These are phyloP conservation scores for Flaveria sonorensis DNA, from an alignment of 129 eudicot genomes.

Conservation along the genomic window DNA sequence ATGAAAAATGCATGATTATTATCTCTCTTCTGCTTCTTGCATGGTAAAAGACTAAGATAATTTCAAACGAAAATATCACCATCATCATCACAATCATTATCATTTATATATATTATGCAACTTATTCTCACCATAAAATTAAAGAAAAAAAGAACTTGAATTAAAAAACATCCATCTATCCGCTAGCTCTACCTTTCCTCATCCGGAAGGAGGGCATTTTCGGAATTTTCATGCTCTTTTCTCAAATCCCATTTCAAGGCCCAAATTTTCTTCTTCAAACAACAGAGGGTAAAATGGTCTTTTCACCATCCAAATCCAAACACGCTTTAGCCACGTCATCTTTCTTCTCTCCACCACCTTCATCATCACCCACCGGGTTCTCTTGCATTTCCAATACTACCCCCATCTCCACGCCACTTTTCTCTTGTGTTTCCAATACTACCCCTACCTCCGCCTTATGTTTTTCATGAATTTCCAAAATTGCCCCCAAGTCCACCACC, in stretches of 20 bases:
- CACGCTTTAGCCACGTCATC: slow-evolving; percentile 21
- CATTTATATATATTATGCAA: not conserved
- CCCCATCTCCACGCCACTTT: slow-evolving; percentile 18
- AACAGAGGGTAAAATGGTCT: slow-evolving; percentile 12
- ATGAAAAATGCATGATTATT: not conserved
- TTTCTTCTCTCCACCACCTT: slow-evolving; percentile 20
- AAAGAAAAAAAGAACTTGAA: not conserved
- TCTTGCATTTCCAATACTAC: slow-evolving; percentile 21
- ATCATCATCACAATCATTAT: not conserved
- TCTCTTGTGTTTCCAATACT: slow-evolving; percentile 23
- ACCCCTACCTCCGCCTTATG: slow-evolving; percentile 4
- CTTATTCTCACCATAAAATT: slow-evolving; percentile 3
- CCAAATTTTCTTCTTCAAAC: not conserved
- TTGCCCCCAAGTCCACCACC: slow-evolving; percentile 35
- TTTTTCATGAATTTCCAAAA: slow-evolving; percentile 32
- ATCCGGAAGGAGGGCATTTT: not conserved
- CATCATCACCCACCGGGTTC: slow-evolving; percentile 14
- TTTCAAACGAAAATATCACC: not conserved
- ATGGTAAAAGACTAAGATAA: not conserved
- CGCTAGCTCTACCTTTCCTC: slow-evolving; percentile 11
- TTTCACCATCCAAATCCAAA: slow-evolving; percentile 25
- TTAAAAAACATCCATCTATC: not conserved
- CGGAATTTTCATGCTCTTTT: slow-evolving; percentile 1
- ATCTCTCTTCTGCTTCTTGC: not conserved
- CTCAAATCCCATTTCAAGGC: not conserved